Base-by-base conservation (phyloP, 352 stramenopile genomes). In the Globisporangium rhizosaccharum region DNA sequence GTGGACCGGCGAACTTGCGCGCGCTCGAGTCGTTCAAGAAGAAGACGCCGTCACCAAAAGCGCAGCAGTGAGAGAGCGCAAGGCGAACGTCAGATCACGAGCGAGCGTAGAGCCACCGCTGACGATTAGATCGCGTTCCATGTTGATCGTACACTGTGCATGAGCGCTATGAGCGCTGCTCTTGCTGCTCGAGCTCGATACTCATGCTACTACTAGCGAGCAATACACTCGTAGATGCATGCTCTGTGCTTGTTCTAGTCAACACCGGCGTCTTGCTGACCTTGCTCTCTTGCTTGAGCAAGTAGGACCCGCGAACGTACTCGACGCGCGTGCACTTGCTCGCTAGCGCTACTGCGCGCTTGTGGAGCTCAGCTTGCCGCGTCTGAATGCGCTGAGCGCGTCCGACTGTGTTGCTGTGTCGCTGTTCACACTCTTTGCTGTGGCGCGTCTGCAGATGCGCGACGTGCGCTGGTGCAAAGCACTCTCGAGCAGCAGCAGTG, bases 1-100 rank as follows among this genome's bases (percentile, higher is more conserved):
- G 81, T 18, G 83, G 83, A 9, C 79, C 81, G n/a, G 72, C 77
- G 17, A 93, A 93, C 57, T 62, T 90, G 11, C 65, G 76, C n/a
- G 83, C 83, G 0, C 66, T 93, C 4, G 71, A 87, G 50, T 62
- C 73, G 49, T 49, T 87, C 4, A 73, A 68, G 56, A 87, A 83
- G 66, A 76, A 74, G 30, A 57, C 57, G 18, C 41, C 51, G 15
- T 53, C 57, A 0, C 51, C 42, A 17, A 53, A 41, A 36, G 20
- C 45, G 4, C 25, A 61, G 28, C 5, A 25, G 30, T 25, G 30
- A 61, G 41, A 61, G 41, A 1, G 7, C 41, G 2, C 14, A 23
- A 23, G 23, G 23, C 23, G 23, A 23, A 23, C 23, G 23, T 23
- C 23, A 23, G 23, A 23, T 23, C 23, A 23, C 23, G 14, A 46